Evolutionary conservation across 495 filamentous ascomycete species (phyloP), one percentile per base, ranked within the genome.

Genomic region (Beverwykella pulmonaria): DNA sequence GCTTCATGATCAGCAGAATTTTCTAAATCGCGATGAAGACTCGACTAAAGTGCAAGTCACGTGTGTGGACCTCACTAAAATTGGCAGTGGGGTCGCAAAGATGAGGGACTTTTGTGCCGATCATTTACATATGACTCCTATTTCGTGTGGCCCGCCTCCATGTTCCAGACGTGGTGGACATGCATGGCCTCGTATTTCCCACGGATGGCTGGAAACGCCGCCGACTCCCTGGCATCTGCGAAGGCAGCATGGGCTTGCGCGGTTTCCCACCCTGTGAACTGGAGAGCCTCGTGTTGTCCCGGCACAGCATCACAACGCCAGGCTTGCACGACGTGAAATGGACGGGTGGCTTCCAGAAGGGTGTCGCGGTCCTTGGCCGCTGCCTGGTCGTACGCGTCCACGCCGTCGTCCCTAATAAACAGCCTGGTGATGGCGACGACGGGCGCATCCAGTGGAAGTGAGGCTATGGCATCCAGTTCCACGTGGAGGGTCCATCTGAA

Each of bases 401-500:
- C 27, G 17, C 25, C 3, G 20, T 57, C 60, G 10, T 44, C 39
- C 22, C 50, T 60, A 20, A 71, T 47, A n/a, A 53, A 39, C n/a
- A 63, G 44, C 41, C 54, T 56, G 20, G 69, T 30, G 17, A 71
- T 63, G 2, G 63, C 63, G 34, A 71, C 26, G 19, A 72, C 65
- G 3, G 64, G 69, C 36, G 69, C 69, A 47, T 68, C 61, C 12
- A 68, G 47, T 8, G 70, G 66, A 26, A 72, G 56, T 15, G 61
- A 69, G 22, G 23, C 22, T 53, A 66, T 69, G 52, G 50, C 58
- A 39, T 69, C 61, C 32, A 72, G 54, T 22, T 47, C 36, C 52
- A 72, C 53, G 47, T 69, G 65, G 26, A 72, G 22, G 20, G 50
- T 41, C 69, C 69, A 68, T 29, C 52, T 20, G 36, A 68, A 72